These are phyloP conservation scores for Podosphaera aphanis DNA, from an alignment of 2,329 filamentous ascomycete genomes.

Conservation along the genomic window DNA sequence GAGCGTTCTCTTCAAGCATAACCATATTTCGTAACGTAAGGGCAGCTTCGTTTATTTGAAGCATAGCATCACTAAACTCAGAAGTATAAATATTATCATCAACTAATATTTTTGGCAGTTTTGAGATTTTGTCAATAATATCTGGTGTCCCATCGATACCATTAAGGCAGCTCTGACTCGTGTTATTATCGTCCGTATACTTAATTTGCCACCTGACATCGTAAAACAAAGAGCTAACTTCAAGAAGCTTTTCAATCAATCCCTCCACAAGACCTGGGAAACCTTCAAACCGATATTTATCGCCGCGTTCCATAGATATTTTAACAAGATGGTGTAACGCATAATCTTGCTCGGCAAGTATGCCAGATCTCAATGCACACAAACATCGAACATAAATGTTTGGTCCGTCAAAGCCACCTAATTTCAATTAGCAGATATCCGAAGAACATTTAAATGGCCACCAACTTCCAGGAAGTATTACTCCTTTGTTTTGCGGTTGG, in stretches of 20 bases:
- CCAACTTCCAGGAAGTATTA: conserved; percentile 40
- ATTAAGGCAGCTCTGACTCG: conserved; percentile 34
- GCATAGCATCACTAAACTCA: conserved; percentile 44
- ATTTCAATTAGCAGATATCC: conserved; percentile 4
- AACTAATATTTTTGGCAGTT: conserved; percentile 34
- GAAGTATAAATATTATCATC: conserved; percentile 49
- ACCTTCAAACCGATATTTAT: conserved; percentile 86
- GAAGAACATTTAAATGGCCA: conserved; percentile 9
- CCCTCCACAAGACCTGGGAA: conserved; percentile 77
- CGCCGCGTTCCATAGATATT: conserved; percentile 80
- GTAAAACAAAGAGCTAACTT: conserved; percentile 59
- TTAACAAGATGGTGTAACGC: conserved; percentile 83
- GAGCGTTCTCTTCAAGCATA: conserved; percentile 72
- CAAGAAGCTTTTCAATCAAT: conserved; percentile 61
- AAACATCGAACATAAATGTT: conserved; percentile 84
- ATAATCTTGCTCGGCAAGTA: conserved; percentile 70
- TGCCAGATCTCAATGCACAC: conserved; percentile 56
- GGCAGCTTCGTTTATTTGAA: conserved; percentile 63
- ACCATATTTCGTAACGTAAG: conserved; percentile 89
- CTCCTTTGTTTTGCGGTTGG: conserved; percentile 21
- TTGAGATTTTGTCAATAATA: conserved; percentile 46
- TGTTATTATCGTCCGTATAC: conserved; percentile 37
- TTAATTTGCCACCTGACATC: conserved; percentile 60
- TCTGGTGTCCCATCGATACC: conserved; percentile 43
- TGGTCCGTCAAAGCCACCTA: conserved; percentile 41